A percentile compares a stretch with the other conserved stretches of the same genome.
Conservation (phyloP, 208 protist genomes). For the Trypanosoma caninum region DNA sequence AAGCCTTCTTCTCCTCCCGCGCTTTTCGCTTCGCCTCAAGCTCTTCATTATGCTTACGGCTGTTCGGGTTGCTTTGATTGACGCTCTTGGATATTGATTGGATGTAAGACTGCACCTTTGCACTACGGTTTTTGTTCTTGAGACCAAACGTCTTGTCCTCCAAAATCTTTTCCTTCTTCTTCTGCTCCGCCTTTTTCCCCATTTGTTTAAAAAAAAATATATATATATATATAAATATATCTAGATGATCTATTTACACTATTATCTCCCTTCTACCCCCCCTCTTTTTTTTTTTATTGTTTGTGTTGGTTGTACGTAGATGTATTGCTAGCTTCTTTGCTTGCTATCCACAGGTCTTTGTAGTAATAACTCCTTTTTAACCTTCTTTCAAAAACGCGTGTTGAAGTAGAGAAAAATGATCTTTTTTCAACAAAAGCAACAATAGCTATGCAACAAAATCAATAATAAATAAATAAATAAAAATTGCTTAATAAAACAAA, state of each 20-base stretch:
- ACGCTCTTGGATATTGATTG: constrained; percentile 66
- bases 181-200: constrained; percentile 80
- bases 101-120: constrained; percentile 89
- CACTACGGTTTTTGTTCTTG: constrained; percentile 92
- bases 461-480: too few species aligned
- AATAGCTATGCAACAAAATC: too few species aligned
- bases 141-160: constrained; percentile 93
- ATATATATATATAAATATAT: constrained; percentile 10
- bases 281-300: too few species aligned
- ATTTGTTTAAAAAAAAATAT: not conserved
- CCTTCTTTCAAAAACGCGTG: too few species aligned
- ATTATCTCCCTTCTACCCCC: constrained; percentile 1
- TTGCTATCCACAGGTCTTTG: too few species aligned
- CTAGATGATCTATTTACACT: not conserved
- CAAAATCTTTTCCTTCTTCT: constrained; percentile 87
- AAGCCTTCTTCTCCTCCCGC: constrained; percentile 72
- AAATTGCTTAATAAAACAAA: too few species aligned
- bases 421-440: too few species aligned
- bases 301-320: not conserved
- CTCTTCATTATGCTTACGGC: constrained; percentile 66
- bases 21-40: constrained; percentile 54
- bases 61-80: constrained; percentile 54
- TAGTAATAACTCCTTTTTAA: too few species aligned
- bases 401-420: too few species aligned
- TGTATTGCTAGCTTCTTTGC: not conserved